Conservation (phyloP, 2,329 filamentous ascomycete species). For the Leptoxyphium fumago region DNA sequence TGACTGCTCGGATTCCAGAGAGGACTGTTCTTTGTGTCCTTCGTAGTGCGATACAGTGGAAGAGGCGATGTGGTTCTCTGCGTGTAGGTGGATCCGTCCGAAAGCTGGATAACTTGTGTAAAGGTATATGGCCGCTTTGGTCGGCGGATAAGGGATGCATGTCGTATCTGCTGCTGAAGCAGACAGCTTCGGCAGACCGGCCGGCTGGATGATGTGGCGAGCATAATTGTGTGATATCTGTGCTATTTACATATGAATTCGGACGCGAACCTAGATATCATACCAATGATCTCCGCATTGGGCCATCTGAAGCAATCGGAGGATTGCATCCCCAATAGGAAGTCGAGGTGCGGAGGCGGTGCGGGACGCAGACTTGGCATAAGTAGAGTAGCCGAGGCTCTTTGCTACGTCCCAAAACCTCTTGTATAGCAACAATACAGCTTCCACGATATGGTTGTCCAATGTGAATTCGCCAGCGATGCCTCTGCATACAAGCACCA, state of each 20-base stretch:
- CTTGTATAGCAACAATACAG: neutral
- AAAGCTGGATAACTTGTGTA: conserved; percentile 88
- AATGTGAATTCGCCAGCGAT: neutral
- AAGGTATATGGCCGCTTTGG: conserved; percentile 92
- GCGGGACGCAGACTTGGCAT: neutral
- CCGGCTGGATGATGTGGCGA: conserved; percentile 7
- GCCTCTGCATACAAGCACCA: neutral
- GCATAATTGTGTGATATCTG: conserved; percentile 6
- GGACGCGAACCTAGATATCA: too few species aligned
- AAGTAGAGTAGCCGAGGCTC: neutral
- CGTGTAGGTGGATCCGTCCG: conserved; percentile 75
- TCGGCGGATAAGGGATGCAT: conserved; percentile 72
- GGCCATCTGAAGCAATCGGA: neutral
- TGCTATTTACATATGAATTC: neutral
- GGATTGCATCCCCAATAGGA: neutral
- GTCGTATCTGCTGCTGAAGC: conserved; percentile 42
- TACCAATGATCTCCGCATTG: too few species aligned
- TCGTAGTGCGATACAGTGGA: conserved; percentile 47
- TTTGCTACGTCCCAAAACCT: neutral
- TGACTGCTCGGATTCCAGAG: conserved; percentile 81
- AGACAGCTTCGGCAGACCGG: conserved; percentile 5
- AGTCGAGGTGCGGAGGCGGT: neutral
- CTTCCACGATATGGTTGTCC: neutral
- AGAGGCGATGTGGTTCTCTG: conserved; percentile 61
- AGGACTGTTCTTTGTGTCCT: conserved; percentile 79